phyloP scores from a whole-genome alignment of 73 alveolate genomes.

The Strombidium stylifer region DNA sequence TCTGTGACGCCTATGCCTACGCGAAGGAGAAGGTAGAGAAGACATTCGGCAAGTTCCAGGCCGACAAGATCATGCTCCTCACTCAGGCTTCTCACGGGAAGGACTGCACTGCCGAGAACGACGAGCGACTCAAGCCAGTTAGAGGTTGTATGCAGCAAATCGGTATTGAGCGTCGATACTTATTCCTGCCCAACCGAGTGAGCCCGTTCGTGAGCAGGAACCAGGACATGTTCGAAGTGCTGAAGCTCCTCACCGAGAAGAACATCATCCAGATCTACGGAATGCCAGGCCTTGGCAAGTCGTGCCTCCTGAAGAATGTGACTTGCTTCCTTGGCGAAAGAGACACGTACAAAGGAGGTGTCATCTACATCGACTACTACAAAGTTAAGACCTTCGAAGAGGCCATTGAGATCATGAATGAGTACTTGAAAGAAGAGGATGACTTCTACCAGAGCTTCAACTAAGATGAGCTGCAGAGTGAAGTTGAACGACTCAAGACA shows the following conservation, averaged over 20 bases:
- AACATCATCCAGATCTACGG: constrained; percentile 47
- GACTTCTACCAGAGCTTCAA: constrained; percentile 18
- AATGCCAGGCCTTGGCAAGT: constrained; percentile 63
- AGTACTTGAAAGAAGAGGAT: constrained; percentile 1
- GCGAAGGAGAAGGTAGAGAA: constrained; percentile 57
- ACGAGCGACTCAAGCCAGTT: constrained; percentile 5
- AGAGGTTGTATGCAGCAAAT: constrained; percentile 31
- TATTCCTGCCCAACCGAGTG: constrained; percentile 33
- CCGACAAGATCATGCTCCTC: constrained; percentile 51
- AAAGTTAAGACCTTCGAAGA: constrained; percentile 28
- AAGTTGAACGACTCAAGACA: constrained; percentile 3
- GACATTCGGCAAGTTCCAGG: constrained; percentile 39
- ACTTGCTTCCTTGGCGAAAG: constrained; percentile 52
- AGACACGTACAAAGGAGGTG: constrained; percentile 44
- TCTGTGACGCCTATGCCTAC: constrained; percentile 63
- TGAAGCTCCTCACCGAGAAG: constrained; percentile 20
- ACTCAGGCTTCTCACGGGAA: neutral
- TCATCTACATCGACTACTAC: constrained; percentile 16
- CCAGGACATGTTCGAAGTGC: constrained; percentile 46
- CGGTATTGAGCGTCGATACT: constrained; percentile 17
- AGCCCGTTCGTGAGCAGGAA: constrained; percentile 47
- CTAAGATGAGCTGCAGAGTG: neutral
- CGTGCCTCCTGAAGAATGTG: constrained; percentile 37
- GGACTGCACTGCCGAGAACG: constrained; percentile 27
- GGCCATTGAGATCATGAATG: constrained; percentile 8